Percentiles rank a stretch among this genome's conserved stretches.
Conservation (phyloP, 176 grass and related monocot species). For the Themeda triandra region DNA sequence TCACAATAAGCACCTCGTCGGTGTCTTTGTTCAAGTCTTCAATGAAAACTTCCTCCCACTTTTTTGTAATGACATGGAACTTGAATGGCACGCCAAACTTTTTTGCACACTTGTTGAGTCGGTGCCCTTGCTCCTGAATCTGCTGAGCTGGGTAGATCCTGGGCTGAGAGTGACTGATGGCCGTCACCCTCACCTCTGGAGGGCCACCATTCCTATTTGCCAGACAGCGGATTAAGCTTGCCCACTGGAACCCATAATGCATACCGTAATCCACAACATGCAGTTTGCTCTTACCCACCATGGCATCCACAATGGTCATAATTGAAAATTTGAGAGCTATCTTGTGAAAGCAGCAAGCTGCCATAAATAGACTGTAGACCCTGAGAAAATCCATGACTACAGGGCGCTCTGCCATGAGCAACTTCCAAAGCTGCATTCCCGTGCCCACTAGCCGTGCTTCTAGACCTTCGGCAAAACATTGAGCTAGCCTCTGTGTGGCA, state of each 20-base stretch:
- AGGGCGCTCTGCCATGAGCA: slow-evolving; percentile 3
- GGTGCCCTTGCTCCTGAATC: slow-evolving; percentile 36
- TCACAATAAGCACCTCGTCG: slow-evolving; percentile 36
- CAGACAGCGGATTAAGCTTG: slow-evolving; percentile 14
- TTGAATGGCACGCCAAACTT: slow-evolving; percentile 39
- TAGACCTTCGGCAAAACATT: slow-evolving; percentile 49
- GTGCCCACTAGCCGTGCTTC: slow-evolving; percentile 53
- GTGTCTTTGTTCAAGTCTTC: slow-evolving; percentile 27
- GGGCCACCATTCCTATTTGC: background rate
- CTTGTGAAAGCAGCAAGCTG: slow-evolving; percentile 32
- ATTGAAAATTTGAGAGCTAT: background rate
- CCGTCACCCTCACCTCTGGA: slow-evolving; percentile 31
- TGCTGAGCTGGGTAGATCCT: slow-evolving; percentile 23
- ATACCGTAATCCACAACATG: slow-evolving; percentile 41
- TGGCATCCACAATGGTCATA: slow-evolving; percentile 1
- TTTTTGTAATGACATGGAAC: slow-evolving; percentile 19
- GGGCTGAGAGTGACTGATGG: slow-evolving; percentile 10
- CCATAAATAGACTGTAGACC: slow-evolving; percentile 34
- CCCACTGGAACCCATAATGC: slow-evolving; percentile 42
- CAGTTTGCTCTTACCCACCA: slow-evolving; percentile 21
- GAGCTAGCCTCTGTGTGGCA: slow-evolving; percentile 56
- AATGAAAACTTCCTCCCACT: slow-evolving; percentile 28
- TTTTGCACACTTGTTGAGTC: slow-evolving; percentile 15
- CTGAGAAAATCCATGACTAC: slow-evolving; percentile 16
- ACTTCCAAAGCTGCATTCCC: slow-evolving; percentile 38